Conservation (phyloP, 2,329 filamentous ascomycete species). For the Sphaerulina musiva region DNA sequence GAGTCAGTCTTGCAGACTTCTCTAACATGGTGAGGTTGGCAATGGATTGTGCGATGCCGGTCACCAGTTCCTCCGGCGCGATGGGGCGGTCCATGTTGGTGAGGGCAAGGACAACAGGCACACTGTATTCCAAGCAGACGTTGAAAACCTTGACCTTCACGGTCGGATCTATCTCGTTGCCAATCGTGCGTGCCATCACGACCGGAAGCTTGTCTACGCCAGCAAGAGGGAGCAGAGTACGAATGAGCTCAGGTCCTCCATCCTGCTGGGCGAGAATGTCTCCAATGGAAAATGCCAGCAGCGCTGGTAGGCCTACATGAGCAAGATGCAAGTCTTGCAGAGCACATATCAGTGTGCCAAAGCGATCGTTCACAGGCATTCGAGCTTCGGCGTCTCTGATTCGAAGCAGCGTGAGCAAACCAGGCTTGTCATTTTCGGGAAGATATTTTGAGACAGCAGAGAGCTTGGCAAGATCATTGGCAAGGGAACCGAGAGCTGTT, state of each 20-base stretch:
- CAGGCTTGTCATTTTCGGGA: conserved; percentile 89
- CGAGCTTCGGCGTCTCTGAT: conserved; percentile 58
- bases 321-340: conserved; percentile 62
- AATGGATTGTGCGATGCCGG: conserved; percentile 70
- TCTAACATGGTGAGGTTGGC: conserved; percentile 51
- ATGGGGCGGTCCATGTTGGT: conserved; percentile 52
- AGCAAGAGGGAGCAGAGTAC: conserved; percentile 47
- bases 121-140: conserved; percentile 78
- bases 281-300: conserved; percentile 71
- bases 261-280: conserved; percentile 55
- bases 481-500: conserved; percentile 61
- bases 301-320: conserved; percentile 76
- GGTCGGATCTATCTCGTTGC: conserved; percentile 87
- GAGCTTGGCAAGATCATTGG: conserved; percentile 68
- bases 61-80: conserved; percentile 55
- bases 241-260: conserved; percentile 61
- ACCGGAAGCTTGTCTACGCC: conserved; percentile 51
- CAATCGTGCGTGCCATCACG: conserved; percentile 82
- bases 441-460: conserved; percentile 89
- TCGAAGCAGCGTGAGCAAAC: conserved; percentile 66
- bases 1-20: conserved; percentile 42
- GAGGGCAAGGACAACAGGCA: conserved; percentile 73
- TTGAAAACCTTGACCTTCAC: conserved; percentile 84
- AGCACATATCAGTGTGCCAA: conserved; percentile 58
- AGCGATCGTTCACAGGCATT: conserved; percentile 58